Conservation (phyloP, 805 yeast genomes). For the Cyberlindnera bimundalis region DNA sequence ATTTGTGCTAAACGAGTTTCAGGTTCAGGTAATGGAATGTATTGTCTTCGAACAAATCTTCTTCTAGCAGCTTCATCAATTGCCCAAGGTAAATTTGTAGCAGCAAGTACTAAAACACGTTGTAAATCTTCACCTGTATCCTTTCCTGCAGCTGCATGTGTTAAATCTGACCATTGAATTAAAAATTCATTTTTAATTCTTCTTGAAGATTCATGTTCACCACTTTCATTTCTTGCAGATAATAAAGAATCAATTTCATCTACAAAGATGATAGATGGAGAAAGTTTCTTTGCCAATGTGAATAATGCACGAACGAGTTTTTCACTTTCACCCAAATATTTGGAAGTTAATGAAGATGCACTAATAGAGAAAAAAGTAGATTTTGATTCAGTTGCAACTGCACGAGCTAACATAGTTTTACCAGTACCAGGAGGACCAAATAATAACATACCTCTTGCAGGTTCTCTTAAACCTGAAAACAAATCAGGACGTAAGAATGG, state of each 20-base stretch:
- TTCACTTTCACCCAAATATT: conserved; percentile 82
- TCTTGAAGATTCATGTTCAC: conserved; percentile 85
- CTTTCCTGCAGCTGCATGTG: conserved; percentile 74
- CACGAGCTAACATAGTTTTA: conserved; percentile 95
- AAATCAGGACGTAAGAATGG: conserved; percentile 94
- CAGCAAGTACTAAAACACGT: conserved; percentile 87
- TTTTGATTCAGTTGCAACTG: conserved; percentile 94
- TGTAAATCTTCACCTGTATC: conserved; percentile 34
- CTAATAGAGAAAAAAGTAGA: conserved; percentile 92
- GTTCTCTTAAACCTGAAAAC: conserved; percentile 88
- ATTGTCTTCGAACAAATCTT: conserved; percentile 87
- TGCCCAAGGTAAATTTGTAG: conserved; percentile 96
- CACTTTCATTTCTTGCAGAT: conserved; percentile 67
- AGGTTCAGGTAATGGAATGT: conserved; percentile 89
- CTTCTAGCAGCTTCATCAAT: conserved; percentile 97
- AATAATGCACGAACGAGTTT: conserved; percentile 88
- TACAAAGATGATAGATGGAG: conserved; percentile 92
- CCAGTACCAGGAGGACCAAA: conserved; percentile 99
- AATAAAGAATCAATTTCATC: conserved; percentile 94
- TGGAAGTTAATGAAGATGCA: conserved; percentile 86
- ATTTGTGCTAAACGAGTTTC: conserved; percentile 79
- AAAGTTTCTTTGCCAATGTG: conserved; percentile 75
- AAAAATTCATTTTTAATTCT: conserved; percentile 91
- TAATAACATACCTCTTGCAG: conserved; percentile 91
- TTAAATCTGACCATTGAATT: conserved; percentile 92